Evolutionary conservation across 139 green algal genomes (phyloP).

Genomic region (Chlorella vulgaris): DNA sequence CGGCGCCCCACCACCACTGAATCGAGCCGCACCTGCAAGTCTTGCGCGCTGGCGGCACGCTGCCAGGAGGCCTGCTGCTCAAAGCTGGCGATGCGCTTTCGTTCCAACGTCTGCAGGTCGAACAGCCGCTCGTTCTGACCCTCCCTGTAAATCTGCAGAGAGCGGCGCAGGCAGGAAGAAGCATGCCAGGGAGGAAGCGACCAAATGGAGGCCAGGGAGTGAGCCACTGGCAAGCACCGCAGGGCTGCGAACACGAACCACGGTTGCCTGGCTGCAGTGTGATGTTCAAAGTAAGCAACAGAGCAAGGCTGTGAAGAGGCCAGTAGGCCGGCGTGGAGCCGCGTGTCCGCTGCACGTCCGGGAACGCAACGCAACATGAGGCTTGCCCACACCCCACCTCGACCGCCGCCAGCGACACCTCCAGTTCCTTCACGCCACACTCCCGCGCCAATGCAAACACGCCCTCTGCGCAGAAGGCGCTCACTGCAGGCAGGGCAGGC

Average conservation of each 20-base stretch:
- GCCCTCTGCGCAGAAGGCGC: constrained; percentile 6
- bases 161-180: not conserved
- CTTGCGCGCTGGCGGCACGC: not conserved
- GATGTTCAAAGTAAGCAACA: too few relatives aligned
- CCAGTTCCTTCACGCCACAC: not conserved
- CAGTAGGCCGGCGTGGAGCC: too few relatives aligned
- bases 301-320: too few relatives aligned
- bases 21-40: not conserved
- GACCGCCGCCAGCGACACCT: constrained; percentile 20
- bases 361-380: too few relatives aligned
- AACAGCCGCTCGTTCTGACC: constrained; percentile 27
- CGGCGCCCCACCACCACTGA: not conserved
- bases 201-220: too few relatives aligned
- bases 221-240: too few relatives aligned
- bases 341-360: too few relatives aligned
- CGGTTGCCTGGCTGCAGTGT: too few relatives aligned
- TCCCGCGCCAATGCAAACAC: constrained; percentile 37
- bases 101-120: constrained; percentile 23
- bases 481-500: constrained; percentile 10
- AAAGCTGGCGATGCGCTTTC: constrained; percentile 25
- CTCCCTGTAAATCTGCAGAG: constrained; percentile 32
- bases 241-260: too few relatives aligned
- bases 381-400: too few relatives aligned
- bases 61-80: constrained; percentile 7
- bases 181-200: too few relatives aligned